Evolutionary conservation across 2,329 filamentous ascomycete species (phyloP), one percentile per base, ranked within the genome.

Genomic region (Aspergillus sp.): DNA sequence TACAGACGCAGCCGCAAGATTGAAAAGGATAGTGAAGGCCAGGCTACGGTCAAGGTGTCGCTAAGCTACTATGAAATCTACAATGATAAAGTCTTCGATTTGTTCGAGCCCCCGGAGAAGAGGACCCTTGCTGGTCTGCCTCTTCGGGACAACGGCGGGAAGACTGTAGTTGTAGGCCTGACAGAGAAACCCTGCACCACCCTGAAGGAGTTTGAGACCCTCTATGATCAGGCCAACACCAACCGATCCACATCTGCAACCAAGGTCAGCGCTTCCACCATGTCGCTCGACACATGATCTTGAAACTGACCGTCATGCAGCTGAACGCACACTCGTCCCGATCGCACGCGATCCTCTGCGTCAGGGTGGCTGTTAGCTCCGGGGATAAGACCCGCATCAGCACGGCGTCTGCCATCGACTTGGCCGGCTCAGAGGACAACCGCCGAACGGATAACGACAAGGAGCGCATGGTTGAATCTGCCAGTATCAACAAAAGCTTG

Each of bases 11-110:
- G 88, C 58, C 89, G 91, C 72, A 96, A 95, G 77, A 86, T 94
- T 16, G 82, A 84, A 59, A 94, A 93, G 72, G 91, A 96, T 64
- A 82, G 86, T 2, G 78, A 80, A 4, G 89, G 86, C 10, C 77
- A 84, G 47, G 92, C 87, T 0, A 80, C 77, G 2, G 89, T 95
- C 19, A 77, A 84, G 7, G 89, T 96, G 14, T 80, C 84, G 11
- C 81, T 97, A 65, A 92, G 89, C 23, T 97, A 97, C 75, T 96
- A 96, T 75, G 92, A 97, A 71, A 96, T 97, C 60, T 97, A 97
- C 75, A 96, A 95, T 71, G 92, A 97, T 76, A 93, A 93, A 69
- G 91, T 96, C 17, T 96, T 87, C 65, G 92, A 97, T 69, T 78
- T 97, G 29, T 90, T 97, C 60, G 89, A 96, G 69, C 80, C 91